Base-by-base conservation (phyloP, 179 eudicot genomes). In the Beta corolliflora region DNA sequence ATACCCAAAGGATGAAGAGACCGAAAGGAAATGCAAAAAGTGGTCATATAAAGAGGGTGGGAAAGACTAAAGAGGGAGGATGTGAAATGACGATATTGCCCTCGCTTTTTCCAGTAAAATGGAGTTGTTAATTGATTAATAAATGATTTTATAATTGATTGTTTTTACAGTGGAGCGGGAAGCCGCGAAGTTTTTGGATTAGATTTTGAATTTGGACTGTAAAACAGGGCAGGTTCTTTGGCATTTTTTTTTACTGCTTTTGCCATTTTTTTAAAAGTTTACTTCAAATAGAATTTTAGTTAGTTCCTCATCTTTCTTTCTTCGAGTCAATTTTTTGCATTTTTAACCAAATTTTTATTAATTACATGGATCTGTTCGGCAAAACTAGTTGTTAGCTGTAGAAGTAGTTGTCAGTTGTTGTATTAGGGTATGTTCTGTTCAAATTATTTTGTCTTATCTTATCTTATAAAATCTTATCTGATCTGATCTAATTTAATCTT, bases 1-100 rank as follows among this genome's bases (percentile, higher is more conserved):
- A 84, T 76, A 50, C 86, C 79, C 48, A 80, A 77, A 75, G 56
- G 78, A 76, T 77, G 86, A 54, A 61, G 78, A 70, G 50, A 65
- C n/a, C 48, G 36, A 45, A 6, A 25, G 5, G 46, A 66, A 55
- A 11, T 31, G 18, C 75, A 71, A 76, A 71, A 9, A 6, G 29
- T 54, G 75, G 14, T 77, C 14, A 77, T 84, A 25, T 80, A 72
- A 71, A 80, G 60, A 61, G 31, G 15, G 50, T 52, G 76, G 53
- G 53, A 25, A 41, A 45, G 79, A 25, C n/a, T n/a, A n/a, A n/a
- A n/a, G n/a, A n/a, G 79, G 67, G 82, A 48, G 64, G 56, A 7
- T 0, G 6, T 79, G 29, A 1, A 19, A 5, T 63, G 77, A 76
- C 77, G 3, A 21, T 67, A 67, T 46, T 75, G 18, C 63, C 80